Base-by-base conservation (phyloP, 1,284 basidiomycete genomes). In the Ustilago bromivora region DNA sequence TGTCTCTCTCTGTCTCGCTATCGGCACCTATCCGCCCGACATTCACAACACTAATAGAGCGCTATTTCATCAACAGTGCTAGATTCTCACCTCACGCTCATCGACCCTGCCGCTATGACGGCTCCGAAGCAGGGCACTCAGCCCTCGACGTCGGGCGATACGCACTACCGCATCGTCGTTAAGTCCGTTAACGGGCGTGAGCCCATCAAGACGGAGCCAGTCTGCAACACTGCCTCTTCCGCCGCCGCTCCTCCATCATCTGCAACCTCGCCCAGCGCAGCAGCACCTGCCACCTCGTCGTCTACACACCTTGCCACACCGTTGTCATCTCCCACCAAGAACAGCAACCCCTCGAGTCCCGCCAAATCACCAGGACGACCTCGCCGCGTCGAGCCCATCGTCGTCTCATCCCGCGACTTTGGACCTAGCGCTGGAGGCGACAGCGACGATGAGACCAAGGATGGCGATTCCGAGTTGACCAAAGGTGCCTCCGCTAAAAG, bases 101-200 rank as follows among this genome's bases (percentile, higher is more conserved):
- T 9, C 38, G 15, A 10, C n/a, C 19, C 43, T 46, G 17, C n/a
- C 43, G 7, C 11, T 11, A 73, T 73, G 71, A 68, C 71, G 28
- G 34, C 61, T 1, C 23, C 59, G 28, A 73, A 61, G 52, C 59
- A 60, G 51, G 66, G 61, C 51, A 52, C 60, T 47, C 66, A 61
- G 55, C 46, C 62, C 49, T 59, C 59, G 10, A 36, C 41, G 19
- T 41, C 62, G 5, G 57, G 55, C 57, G 62, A 66, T 46, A 57
- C 68, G 13, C 64, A 68, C 49, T 69, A 76, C 23, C 69, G 74
- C 56, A 76, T 76, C 69, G 47, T 76, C n/a, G 74, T 76, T 59
- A 76, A 71, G 31, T 72, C 74, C 15, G 74, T 76, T 62, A 76
- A 76, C 23, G 74, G 74, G 19, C 74, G 67, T 49, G 69, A 72